Base-by-base conservation (phyloP, 345 rosid species). In the Populus alba region DNA sequence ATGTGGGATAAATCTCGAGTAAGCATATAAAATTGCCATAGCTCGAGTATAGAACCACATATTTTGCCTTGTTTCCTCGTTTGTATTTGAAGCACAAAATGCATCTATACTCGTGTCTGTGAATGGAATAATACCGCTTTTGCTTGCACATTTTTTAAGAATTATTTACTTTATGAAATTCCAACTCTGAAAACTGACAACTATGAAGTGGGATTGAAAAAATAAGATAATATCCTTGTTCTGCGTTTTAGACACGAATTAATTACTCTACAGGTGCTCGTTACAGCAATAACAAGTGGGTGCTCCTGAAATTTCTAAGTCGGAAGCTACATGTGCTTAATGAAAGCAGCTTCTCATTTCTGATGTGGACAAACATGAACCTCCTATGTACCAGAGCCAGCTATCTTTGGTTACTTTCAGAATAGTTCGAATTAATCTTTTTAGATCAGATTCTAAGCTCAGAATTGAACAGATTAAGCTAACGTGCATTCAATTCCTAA, bases 1-100 rank as follows among this genome's bases (percentile, higher is more conserved):
- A 38, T 81, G 83, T 5, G 81, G 83, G 74, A 63, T 63, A 47
- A 69, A 77, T 73, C 80, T 79, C 69, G 68, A 73, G 43, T 27
- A 8, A 20, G 66, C 66, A 63, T 8, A 41, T 38, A 31, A 29
- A 61, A 31, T 71, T 31, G 71, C 81, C 76, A 72, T 78, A 7
- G 66, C 2, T 49, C 22, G 51, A 35, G 39, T 45, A 25, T 71
- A 25, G 0, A 5, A 16, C 22, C 23, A 12, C 29, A 12, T 63
- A 9, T 31, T 63, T 63, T 20, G 29, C 47, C 55, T 31, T 3
- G 25, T 77, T 22, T 57, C 2, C 69, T 20, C 43, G 69, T 61
- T 41, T 70, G 61, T 77, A 55, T 27, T 10, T 59, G 59, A 39
- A 33, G 76, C 37, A 39, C 25, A 73, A 61, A 73, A 17, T 77